phyloP scores from a whole-genome alignment of 805 yeast species.

The Myxozyma lipomycoides region DNA sequence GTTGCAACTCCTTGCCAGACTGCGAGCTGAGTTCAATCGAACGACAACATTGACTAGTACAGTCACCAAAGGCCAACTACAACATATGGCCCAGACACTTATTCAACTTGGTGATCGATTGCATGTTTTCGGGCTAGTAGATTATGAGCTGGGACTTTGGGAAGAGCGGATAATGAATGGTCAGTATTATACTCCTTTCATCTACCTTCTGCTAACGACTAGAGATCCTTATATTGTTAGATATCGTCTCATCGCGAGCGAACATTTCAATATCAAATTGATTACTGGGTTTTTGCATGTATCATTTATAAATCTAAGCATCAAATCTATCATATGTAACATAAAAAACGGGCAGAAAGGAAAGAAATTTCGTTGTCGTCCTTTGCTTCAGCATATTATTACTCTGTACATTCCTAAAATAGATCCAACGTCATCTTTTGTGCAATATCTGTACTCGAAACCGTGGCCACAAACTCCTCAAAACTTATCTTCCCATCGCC shows the following conservation, averaged over 20 bases:
- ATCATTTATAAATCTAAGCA: not conserved
- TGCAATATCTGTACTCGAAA: conserved; percentile 37
- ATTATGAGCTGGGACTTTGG: conserved; percentile 26
- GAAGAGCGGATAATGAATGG: conserved; percentile 19
- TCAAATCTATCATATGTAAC: not conserved
- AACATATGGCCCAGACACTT: not conserved
- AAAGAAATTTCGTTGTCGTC: too few relatives aligned
- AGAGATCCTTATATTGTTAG: too few relatives aligned
- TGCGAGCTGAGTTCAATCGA: too few relatives aligned
- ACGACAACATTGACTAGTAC: too few relatives aligned
- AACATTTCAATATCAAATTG: not conserved
- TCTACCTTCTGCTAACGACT: not conserved
- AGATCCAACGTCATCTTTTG: conserved; percentile 31
- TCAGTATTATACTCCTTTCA: not conserved
- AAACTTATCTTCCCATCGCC: conserved; percentile 83
- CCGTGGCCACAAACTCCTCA: conserved; percentile 68
- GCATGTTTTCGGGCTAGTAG: conserved; percentile 22
- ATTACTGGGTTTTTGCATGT: not conserved
- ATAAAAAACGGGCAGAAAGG: too few relatives aligned
- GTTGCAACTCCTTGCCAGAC: too few relatives aligned
- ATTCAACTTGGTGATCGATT: conserved; percentile 12
- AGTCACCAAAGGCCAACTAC: not conserved
- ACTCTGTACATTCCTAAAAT: conserved; percentile 14
- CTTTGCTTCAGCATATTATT: not conserved
- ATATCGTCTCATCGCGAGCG: not conserved